These are phyloP conservation scores for Geotrichum fermentans DNA, from an alignment of 1,139 yeast genomes.

Conservation along the genomic window DNA sequence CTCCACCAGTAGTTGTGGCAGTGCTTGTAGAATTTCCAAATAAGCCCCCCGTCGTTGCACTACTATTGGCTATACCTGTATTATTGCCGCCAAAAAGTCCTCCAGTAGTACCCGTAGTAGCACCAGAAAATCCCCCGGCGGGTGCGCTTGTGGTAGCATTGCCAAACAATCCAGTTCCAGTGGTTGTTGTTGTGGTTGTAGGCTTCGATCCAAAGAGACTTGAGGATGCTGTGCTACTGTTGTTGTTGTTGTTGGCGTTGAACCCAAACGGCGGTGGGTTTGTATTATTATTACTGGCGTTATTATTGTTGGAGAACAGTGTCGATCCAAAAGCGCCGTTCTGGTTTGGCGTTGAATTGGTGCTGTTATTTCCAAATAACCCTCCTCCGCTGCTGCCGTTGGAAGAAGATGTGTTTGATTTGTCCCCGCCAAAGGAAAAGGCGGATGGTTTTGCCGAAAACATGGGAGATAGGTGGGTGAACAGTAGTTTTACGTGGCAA, in stretches of 20 bases:
- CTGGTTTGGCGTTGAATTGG: background rate
- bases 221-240: background rate
- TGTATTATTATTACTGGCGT: background rate
- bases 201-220: background rate
- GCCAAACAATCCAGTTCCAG: constrained; percentile 25
- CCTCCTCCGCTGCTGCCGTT: background rate
- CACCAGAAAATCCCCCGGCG: constrained; percentile 19
- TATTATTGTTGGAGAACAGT: background rate
- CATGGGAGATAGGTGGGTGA: background rate
- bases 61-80: background rate
- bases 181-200: constrained; percentile 15
- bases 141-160: constrained; percentile 16
- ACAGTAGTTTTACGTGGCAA: background rate
- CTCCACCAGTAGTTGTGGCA: background rate
- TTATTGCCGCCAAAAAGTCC: constrained; percentile 35
- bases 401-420: background rate
- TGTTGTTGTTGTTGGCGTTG: background rate
- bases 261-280: background rate
- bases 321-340: background rate
- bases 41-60: background rate
- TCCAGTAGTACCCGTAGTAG: constrained; percentile 19
- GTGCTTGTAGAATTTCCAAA: background rate
- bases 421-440: background rate
- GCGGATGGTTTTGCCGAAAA: background rate
- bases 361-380: background rate